phyloP scores from a whole-genome alignment of 2,329 filamentous ascomycete genomes.

The Sporothrix pseudoabietina region DNA sequence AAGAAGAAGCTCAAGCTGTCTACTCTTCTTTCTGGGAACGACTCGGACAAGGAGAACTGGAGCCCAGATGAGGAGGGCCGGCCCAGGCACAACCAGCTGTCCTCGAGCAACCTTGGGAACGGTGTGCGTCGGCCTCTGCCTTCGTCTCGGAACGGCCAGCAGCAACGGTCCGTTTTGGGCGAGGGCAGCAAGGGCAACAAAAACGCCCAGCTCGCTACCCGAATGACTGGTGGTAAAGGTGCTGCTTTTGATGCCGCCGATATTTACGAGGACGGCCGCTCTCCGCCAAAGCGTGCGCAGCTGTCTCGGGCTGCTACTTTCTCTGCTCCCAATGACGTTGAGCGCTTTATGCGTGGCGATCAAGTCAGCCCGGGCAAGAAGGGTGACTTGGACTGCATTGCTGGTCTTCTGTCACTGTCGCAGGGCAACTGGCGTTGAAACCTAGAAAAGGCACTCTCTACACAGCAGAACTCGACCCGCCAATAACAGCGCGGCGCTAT shows the following conservation, averaged over 20 bases:
- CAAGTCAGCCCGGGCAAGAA: constrained; percentile 70
- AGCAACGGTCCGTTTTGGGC: constrained; percentile 44
- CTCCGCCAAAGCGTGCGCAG: constrained; percentile 23
- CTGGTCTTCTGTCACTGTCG: constrained; percentile 83
- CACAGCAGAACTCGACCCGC: neutral
- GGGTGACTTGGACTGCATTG: constrained; percentile 83
- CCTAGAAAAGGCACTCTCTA: too few relatives aligned
- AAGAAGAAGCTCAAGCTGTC: constrained; percentile 49
- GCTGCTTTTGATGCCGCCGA: constrained; percentile 43
- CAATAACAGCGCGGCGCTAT: neutral
- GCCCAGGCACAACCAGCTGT: constrained; percentile 38
- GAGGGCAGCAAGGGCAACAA: constrained; percentile 41
- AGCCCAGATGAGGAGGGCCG: constrained; percentile 56
- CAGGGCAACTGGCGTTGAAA: constrained; percentile 83
- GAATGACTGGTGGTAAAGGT: constrained; percentile 35
- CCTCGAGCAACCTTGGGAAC: constrained; percentile 35
- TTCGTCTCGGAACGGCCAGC: constrained; percentile 39
- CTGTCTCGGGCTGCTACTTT: constrained; percentile 31
- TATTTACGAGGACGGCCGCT: constrained; percentile 56
- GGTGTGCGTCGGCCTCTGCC: constrained; percentile 45
- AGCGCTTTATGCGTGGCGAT: constrained; percentile 70
- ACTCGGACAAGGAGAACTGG: constrained; percentile 97
- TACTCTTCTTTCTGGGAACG: constrained; percentile 55
- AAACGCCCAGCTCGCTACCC: constrained; percentile 47
- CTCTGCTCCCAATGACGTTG: constrained; percentile 62